phyloP scores from a whole-genome alignment of 768 basidiomycete species.

The Phylloporus arenicola region DNA sequence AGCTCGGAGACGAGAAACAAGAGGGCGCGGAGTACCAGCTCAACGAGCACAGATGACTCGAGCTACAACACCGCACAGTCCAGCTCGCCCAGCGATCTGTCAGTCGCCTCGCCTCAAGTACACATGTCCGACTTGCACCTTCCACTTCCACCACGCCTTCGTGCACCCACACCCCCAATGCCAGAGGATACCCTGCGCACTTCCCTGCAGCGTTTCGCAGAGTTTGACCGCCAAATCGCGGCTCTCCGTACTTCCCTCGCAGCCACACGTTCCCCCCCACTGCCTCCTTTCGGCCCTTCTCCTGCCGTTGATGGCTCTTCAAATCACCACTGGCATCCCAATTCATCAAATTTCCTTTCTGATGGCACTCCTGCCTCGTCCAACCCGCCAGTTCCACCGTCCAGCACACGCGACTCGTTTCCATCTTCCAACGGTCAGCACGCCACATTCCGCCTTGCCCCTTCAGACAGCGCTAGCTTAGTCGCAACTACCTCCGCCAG shows the following conservation, averaged over 20 bases:
- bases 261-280: slow-evolving; percentile 23
- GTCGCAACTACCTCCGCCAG: slow-evolving; percentile 3
- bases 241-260: slow-evolving; percentile 39
- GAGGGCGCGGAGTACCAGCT: slow-evolving; percentile 51
- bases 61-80: slow-evolving; percentile 31
- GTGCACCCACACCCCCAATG: slow-evolving; percentile 10
- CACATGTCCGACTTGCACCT: slow-evolving; percentile 42
- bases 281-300: slow-evolving; percentile 22
- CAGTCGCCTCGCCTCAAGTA: slow-evolving; percentile 31
- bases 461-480: slow-evolving; percentile 10
- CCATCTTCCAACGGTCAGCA: slow-evolving; percentile 20
- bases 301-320: slow-evolving; percentile 16
- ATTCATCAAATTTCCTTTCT: slow-evolving; percentile 19
- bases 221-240: slow-evolving; percentile 50
- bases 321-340: slow-evolving; percentile 15
- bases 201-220: slow-evolving; percentile 48
- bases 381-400: slow-evolving; percentile 7
- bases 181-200: slow-evolving; percentile 38
- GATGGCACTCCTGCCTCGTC: slow-evolving; percentile 4
- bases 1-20: slow-evolving; percentile 51
- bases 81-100: slow-evolving; percentile 30
- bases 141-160: slow-evolving; percentile 15
- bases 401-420: slow-evolving; percentile 13
- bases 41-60: slow-evolving; percentile 35
- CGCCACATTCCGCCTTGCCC: slow-evolving; percentile 7